Evolutionary conservation across 495 filamentous ascomycete genomes (phyloP).

Genomic region (Physcia stellaris): DNA sequence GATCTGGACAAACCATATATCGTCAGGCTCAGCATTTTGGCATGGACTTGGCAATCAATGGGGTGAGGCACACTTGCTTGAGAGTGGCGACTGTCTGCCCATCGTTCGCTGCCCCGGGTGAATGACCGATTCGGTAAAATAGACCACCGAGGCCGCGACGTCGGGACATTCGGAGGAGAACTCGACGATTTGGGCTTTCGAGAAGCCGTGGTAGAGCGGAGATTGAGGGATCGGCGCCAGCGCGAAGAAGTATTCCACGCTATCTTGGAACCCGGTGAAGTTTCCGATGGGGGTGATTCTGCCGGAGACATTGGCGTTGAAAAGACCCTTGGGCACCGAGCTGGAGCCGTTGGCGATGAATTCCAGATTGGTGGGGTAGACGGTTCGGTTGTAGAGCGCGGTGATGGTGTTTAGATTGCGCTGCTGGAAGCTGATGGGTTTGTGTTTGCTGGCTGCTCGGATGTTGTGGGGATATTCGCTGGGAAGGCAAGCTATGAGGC

Average conservation of each 20-base stretch:
- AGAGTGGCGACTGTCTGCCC: slow-evolving; percentile 5
- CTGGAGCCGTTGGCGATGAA: background rate
- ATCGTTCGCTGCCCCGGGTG: slow-evolving; percentile 1
- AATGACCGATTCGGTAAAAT: slow-evolving; percentile 1
- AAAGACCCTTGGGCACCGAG: slow-evolving; percentile 7
- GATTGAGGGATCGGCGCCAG: slow-evolving; percentile 4
- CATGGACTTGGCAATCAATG: no score
- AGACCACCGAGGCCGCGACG: slow-evolving; percentile 9
- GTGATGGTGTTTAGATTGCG: slow-evolving; percentile 3
- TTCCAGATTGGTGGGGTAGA: slow-evolving; percentile 1
- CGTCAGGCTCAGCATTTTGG: no score
- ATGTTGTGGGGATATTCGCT: no score
- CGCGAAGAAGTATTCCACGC: no score
- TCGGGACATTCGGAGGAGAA: slow-evolving; percentile 8
- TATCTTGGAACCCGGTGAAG: no score
- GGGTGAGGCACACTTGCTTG: no score
- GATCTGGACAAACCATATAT: no score
- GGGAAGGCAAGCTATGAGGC: no score
- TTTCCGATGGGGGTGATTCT: no score
- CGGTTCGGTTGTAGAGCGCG: background rate
- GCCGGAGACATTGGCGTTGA: no score
- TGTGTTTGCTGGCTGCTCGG: no score
- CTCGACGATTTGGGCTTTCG: slow-evolving; percentile 6
- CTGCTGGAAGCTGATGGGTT: slow-evolving; percentile 1
- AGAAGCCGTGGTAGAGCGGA: slow-evolving; percentile 3